Evolutionary conservation across 2,329 filamentous ascomycete species (phyloP).

Genomic region (Alternaria atra): DNA sequence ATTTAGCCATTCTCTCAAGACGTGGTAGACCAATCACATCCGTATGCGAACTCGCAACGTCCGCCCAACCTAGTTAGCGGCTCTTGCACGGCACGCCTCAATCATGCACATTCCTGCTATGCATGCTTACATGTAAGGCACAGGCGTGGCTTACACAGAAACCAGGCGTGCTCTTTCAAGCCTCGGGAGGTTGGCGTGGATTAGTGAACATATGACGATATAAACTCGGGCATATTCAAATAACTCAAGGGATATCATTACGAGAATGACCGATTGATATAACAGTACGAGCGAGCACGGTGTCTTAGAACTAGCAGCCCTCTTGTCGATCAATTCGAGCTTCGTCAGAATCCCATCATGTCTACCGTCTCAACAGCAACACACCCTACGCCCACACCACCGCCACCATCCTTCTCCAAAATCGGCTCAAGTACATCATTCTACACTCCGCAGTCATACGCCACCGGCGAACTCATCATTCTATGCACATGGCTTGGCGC

Average conservation of each 20-base stretch:
- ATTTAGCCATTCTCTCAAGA: neutral
- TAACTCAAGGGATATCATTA: neutral
- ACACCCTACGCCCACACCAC: neutral
- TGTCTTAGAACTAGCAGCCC: neutral
- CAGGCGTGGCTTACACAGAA: neutral
- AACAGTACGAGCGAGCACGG: neutral
- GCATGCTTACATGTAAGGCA: neutral
- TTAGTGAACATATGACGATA: neutral
- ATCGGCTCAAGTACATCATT: constrained; percentile 14
- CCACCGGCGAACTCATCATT: constrained; percentile 22
- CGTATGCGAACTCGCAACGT: neutral
- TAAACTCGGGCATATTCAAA: neutral
- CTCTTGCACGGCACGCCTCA: neutral
- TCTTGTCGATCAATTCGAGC: neutral
- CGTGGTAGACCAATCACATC: neutral
- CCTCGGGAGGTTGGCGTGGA: neutral
- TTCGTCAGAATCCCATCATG: neutral
- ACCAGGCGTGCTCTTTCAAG: neutral
- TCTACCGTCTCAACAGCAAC: neutral
- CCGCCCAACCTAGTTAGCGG: neutral
- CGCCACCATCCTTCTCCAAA: neutral
- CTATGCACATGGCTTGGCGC: constrained; percentile 32
- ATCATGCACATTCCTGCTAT: neutral
- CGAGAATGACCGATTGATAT: rapidly evolving
- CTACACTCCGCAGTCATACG: constrained; percentile 6